Conservation (phyloP, 2,329 filamentous ascomycete species). For the Emericellopsis atlantica region DNA sequence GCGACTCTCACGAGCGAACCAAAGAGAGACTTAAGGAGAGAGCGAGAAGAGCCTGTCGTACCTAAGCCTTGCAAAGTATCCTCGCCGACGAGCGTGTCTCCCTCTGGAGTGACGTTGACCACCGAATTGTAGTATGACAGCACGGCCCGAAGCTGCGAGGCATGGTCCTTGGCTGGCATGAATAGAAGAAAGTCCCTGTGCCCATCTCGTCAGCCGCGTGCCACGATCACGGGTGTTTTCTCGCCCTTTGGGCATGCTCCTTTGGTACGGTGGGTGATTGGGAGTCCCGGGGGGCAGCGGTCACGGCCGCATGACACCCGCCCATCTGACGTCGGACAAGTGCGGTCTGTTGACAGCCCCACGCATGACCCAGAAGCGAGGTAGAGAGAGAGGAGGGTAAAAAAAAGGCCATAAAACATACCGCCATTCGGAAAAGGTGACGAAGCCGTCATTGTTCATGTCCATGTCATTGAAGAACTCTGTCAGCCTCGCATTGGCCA, state of each 20-base stretch:
- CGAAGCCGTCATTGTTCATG: slow-evolving; percentile 73
- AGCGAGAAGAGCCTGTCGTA: slow-evolving; percentile 49
- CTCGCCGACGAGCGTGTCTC: slow-evolving; percentile 85
- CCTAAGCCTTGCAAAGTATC: slow-evolving; percentile 88
- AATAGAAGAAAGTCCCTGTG: slow-evolving; percentile 84
- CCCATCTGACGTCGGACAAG: slow-evolving; percentile 1
- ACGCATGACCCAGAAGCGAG: slow-evolving; percentile 1
- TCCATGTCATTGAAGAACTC: slow-evolving; percentile 88
- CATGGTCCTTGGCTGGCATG: slow-evolving; percentile 52
- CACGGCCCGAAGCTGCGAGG: slow-evolving; percentile 65
- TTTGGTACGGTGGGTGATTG: background rate
- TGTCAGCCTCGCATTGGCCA: slow-evolving; percentile 65
- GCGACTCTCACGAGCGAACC: slow-evolving; percentile 62
- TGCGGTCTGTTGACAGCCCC: slow-evolving; percentile 1
- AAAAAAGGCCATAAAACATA: slow-evolving; percentile 33
- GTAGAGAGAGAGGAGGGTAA: slow-evolving; percentile 3
- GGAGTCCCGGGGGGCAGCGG: background rate
- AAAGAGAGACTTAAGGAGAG: slow-evolving; percentile 62
- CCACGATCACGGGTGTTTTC: background rate
- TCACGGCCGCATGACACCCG: slow-evolving; percentile 9
- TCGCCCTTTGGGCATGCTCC: slow-evolving; percentile 4
- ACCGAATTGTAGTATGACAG: slow-evolving; percentile 86
- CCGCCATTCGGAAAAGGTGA: slow-evolving; percentile 95
- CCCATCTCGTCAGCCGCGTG: slow-evolving; percentile 9
- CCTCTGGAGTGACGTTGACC: slow-evolving; percentile 82